phyloP scores from a whole-genome alignment of 441 rosid genomes.

The Populus hybrid region DNA sequence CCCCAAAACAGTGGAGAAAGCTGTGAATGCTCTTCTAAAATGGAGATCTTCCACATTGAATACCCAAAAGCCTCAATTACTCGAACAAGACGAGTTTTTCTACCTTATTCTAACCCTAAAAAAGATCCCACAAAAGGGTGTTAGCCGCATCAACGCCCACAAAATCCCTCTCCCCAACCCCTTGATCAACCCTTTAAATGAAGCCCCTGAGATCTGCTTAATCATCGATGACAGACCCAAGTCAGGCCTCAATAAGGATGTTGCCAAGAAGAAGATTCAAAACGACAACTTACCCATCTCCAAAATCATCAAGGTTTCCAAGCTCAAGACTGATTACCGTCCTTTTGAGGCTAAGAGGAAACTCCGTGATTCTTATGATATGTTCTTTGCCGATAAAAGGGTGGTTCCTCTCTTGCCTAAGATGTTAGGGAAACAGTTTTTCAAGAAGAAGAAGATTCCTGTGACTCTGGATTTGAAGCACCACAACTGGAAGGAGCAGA shows the following conservation, averaged over 20 bases:
- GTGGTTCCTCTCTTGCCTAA: constrained; percentile 68
- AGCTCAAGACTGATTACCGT: constrained; percentile 53
- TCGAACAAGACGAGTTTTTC: constrained; percentile 72
- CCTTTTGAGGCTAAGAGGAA: constrained; percentile 67
- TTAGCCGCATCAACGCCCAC: constrained; percentile 50
- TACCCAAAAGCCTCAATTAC: constrained; percentile 61
- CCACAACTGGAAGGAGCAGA: constrained; percentile 90
- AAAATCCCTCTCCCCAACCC: constrained; percentile 63
- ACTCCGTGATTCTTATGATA: constrained; percentile 57
- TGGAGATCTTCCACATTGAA: constrained; percentile 53
- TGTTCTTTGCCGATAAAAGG: constrained; percentile 62
- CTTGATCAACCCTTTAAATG: constrained; percentile 32
- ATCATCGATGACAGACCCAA: constrained; percentile 81
- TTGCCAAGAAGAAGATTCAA: constrained; percentile 64
- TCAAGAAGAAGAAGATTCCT: constrained; percentile 73
- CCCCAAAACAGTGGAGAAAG: constrained; percentile 40
- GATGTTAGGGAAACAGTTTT: constrained; percentile 85
- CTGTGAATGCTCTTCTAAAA: constrained; percentile 51
- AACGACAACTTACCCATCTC: constrained; percentile 64
- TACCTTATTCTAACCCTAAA: constrained; percentile 66
- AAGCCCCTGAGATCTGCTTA: constrained; percentile 62
- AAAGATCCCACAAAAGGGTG: constrained; percentile 57
- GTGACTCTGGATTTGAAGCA: constrained; percentile 69
- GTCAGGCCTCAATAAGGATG: constrained; percentile 63
- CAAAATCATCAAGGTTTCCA: constrained; percentile 74